These are phyloP conservation scores for Ceratocystis destructans DNA, from an alignment of 2,329 filamentous ascomycete genomes.

Conservation along the genomic window DNA sequence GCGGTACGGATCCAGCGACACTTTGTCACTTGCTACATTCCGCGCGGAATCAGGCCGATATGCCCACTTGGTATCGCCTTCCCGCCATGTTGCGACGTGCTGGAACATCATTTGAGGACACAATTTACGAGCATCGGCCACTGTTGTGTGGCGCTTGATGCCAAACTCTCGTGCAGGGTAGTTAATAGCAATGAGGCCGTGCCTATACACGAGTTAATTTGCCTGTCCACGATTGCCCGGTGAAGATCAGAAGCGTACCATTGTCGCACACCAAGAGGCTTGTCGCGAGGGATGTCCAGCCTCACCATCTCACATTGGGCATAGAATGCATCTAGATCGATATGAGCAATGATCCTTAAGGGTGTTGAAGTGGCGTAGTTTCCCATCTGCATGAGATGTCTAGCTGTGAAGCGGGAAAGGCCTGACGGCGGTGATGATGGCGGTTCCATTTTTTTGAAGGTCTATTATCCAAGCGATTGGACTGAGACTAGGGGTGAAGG, in stretches of 20 bases:
- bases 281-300: slow-evolving; percentile 56
- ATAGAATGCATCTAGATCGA: slow-evolving; percentile 97
- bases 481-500: too few relatives aligned
- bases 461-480: too few relatives aligned
- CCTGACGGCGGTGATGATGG: slow-evolving; percentile 20
- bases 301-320: slow-evolving; percentile 91
- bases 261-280: slow-evolving; percentile 85
- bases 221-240: too few relatives aligned
- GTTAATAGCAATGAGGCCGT: slow-evolving; percentile 89
- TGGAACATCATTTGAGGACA: slow-evolving; percentile 76
- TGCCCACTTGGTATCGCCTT: slow-evolving; percentile 82
- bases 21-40: slow-evolving; percentile 79
- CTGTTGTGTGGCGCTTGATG: slow-evolving; percentile 63
- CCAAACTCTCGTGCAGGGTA: slow-evolving; percentile 76
- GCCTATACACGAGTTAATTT: slow-evolving; percentile 36
- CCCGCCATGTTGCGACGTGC: slow-evolving; percentile 89
- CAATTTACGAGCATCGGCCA: slow-evolving; percentile 68
- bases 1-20: slow-evolving; percentile 84
- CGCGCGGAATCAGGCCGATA: slow-evolving; percentile 71
- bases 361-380: slow-evolving; percentile 59
- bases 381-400: slow-evolving; percentile 63
- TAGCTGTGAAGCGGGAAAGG: slow-evolving; percentile 68
- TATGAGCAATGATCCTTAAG: slow-evolving; percentile 74
- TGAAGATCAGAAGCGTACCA: slow-evolving; percentile 40
- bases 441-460: not conserved